A percentile compares a stretch with the other conserved stretches of the same genome.
These are phyloP conservation scores for Fragaria iinumae DNA, from an alignment of 306 rosid genomes.

Conservation along the genomic window DNA sequence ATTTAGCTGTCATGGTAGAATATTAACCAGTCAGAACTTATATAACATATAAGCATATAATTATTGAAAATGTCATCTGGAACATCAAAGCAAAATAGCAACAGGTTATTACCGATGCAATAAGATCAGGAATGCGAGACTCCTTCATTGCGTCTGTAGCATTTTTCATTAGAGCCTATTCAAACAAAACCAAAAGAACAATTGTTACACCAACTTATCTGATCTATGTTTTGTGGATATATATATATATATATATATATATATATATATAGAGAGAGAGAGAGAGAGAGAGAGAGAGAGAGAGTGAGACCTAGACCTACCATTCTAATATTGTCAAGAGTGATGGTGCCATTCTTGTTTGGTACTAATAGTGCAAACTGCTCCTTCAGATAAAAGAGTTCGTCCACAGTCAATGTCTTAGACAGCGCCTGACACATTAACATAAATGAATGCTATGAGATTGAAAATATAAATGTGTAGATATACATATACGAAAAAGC, in stretches of 20 bases:
- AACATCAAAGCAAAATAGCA: conserved; percentile 12
- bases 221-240: background rate
- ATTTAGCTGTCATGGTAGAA: conserved; percentile 61
- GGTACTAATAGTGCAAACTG: conserved; percentile 83
- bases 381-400: conserved; percentile 81
- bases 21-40: conserved; percentile 21
- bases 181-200: conserved; percentile 26
- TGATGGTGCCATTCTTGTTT: conserved; percentile 78
- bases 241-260: background rate
- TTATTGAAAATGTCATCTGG: conserved; percentile 9
- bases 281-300: conserved; percentile 17
- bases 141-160: conserved; percentile 97
- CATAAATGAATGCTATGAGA: conserved; percentile 21
- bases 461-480: background rate
- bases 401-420: conserved; percentile 85
- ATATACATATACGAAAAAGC: background rate
- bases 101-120: conserved; percentile 55
- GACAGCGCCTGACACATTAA: conserved; percentile 73
- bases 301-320: conserved; percentile 30
- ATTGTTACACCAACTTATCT: conserved; percentile 14
- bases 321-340: conserved; percentile 66
- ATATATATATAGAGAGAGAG: background rate
- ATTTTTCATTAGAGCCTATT: conserved; percentile 71
- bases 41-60: conserved; percentile 20
- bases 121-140: conserved; percentile 76